Evolutionary conservation across 75 land plant genomes (phyloP).

Genomic region (Pinus albicaulis): DNA sequence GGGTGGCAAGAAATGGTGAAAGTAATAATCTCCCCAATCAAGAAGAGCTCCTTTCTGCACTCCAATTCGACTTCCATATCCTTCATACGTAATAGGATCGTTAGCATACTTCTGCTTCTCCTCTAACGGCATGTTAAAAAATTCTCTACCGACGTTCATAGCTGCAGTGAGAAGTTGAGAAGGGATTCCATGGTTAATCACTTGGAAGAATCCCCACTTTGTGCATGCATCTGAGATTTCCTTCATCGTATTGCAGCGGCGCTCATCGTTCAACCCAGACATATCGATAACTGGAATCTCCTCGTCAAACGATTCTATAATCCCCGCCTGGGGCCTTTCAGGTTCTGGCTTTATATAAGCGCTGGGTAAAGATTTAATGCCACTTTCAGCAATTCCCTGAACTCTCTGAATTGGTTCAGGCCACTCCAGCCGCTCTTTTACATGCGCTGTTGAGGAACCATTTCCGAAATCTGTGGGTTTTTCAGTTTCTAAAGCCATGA

Average conservation of each 20-base stretch:
- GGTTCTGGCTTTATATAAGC: too few species aligned
- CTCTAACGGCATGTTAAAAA: constrained; percentile 1
- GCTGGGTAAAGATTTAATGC: too few species aligned
- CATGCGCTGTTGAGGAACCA: too few species aligned
- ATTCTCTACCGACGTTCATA: neutral
- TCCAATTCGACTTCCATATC: constrained; percentile 27
- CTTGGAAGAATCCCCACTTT: constrained; percentile 5
- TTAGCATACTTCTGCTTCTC: neutral
- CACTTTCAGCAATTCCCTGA: too few species aligned
- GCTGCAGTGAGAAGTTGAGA: neutral
- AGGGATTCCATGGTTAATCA: neutral
- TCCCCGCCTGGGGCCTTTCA: neutral
- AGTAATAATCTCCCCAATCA: constrained; percentile 32
- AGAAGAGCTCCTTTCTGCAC: constrained; percentile 19
- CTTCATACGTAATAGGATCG: constrained; percentile 16
- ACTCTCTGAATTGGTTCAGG: too few species aligned
- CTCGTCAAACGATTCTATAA: neutral
- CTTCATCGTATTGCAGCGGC: neutral
- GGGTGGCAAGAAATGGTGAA: constrained; percentile 8
- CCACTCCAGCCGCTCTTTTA: too few species aligned
- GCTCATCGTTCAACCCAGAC: neutral
- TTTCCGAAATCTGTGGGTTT: too few species aligned
- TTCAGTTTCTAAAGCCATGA: too few species aligned
- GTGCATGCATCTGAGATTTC: neutral
- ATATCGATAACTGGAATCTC: constrained; percentile 1